Evolutionary conservation across 2,329 filamentous ascomycete genomes (phyloP).

Genomic region (Exophiala bonariae): DNA sequence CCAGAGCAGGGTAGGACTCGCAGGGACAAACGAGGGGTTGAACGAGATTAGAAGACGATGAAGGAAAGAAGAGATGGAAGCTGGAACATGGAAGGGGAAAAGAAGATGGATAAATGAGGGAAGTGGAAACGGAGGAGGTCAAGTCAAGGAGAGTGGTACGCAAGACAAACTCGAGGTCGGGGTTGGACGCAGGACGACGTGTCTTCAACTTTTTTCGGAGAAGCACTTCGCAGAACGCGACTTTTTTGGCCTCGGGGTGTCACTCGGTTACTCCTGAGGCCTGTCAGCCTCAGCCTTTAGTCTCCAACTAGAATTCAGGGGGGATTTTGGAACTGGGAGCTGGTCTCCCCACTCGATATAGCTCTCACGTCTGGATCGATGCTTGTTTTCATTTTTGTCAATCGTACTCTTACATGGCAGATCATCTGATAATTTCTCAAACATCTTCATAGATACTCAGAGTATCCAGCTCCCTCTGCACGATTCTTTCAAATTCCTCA

Average conservation of each 20-base stretch:
- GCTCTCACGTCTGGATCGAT: no score
- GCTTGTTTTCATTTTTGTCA: no score
- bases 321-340: no score
- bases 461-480: constrained; percentile 60
- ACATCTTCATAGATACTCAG: constrained; percentile 53
- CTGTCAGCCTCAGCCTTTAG: constrained; percentile 6
- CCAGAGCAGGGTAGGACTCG: background rate
- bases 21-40: background rate
- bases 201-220: constrained; percentile 17
- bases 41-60: constrained; percentile 3
- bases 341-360: no score
- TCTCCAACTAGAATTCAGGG: background rate
- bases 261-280: no score
- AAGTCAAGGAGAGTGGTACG: background rate
- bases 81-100: no score
- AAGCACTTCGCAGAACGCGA: constrained; percentile 7
- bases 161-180: background rate
- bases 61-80: background rate
- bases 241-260: no score
- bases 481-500: constrained; percentile 59
- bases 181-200: constrained; percentile 5
- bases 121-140: background rate
- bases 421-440: no score
- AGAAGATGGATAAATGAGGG: background rate
- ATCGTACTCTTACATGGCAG: no score